A percentile compares a stretch with the other conserved stretches of the same genome.
phyloP scores from a whole-genome alignment of 371 early-diverging fungal species.

The Actinomucor elegans region DNA sequence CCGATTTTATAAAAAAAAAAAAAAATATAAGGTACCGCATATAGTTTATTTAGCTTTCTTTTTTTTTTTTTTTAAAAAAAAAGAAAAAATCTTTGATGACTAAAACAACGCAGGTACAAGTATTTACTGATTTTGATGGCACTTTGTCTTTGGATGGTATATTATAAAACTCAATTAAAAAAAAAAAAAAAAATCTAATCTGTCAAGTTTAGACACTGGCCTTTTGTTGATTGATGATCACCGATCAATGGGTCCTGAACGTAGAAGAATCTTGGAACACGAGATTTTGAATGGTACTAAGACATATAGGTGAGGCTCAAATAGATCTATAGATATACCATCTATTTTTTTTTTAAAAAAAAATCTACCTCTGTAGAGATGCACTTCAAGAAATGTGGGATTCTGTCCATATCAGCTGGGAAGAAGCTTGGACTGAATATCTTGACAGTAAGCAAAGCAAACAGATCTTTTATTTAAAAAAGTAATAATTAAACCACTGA shows the following conservation, averaged over 20 bases:
- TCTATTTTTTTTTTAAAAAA: neutral
- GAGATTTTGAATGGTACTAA: slow-evolving; percentile 36
- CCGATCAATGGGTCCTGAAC: slow-evolving; percentile 41
- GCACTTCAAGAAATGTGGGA: slow-evolving; percentile 59
- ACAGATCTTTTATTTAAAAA: too few relatives aligned
- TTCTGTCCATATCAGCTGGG: slow-evolving; percentile 58
- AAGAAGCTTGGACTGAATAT: slow-evolving; percentile 57
- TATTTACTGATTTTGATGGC: slow-evolving; percentile 52
- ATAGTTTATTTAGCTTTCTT: too few relatives aligned
- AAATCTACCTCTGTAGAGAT: slow-evolving; percentile 20
- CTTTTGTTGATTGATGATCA: slow-evolving; percentile 45
- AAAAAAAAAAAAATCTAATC: neutral
- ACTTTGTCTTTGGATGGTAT: slow-evolving; percentile 50
- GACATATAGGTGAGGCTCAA: slow-evolving; percentile 34
- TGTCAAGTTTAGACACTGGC: slow-evolving; percentile 34
- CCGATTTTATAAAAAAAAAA: neutral
- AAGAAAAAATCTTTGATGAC: too few relatives aligned
- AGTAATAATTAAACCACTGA: too few relatives aligned
- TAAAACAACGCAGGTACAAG: slow-evolving; percentile 32
- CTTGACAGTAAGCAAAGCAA: slow-evolving; percentile 36
- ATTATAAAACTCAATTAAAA: too few relatives aligned
- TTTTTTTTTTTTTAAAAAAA: too few relatives aligned
- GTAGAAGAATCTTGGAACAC: slow-evolving; percentile 44
- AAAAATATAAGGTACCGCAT: neutral
- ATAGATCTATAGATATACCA: neutral